These are phyloP conservation scores for Fraxinus sp. DNA, from an alignment of 305 asterid genomes.

Conservation along the genomic window DNA sequence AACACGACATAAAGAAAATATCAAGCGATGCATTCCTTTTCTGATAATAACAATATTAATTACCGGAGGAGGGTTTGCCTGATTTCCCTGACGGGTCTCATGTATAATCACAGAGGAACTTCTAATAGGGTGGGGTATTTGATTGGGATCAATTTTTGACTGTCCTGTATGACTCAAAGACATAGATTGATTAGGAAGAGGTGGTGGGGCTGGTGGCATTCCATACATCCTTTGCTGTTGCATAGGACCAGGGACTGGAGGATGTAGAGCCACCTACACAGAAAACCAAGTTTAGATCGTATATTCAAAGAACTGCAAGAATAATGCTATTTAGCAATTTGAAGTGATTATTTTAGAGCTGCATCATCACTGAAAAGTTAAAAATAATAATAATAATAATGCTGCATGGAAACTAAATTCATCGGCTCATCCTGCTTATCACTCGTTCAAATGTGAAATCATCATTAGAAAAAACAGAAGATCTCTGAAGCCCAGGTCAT, in stretches of 20 bases:
- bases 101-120: constrained; percentile 66
- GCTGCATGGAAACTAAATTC: neutral
- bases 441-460: neutral
- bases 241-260: constrained; percentile 51
- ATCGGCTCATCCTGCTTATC: neutral
- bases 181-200: constrained; percentile 72
- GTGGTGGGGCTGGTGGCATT: constrained; percentile 51
- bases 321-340: neutral
- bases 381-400: neutral
- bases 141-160: constrained; percentile 85
- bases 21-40: neutral
- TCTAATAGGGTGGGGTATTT: constrained; percentile 82
- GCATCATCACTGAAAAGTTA: neutral
- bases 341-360: neutral
- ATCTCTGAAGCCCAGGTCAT: neutral
- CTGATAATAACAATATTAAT: constrained; percentile 2
- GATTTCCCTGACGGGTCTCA: constrained; percentile 95
- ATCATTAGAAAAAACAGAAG: neutral
- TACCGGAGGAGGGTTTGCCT: constrained; percentile 99
- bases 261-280: constrained; percentile 67
- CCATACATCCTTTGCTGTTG: constrained; percentile 77
- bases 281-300: constrained; percentile 13
- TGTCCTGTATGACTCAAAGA: constrained; percentile 67
- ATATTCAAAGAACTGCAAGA: neutral
- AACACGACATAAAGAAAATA: neutral